Evolutionary conservation across 345 rosid genomes (phyloP), one percentile per base, ranked within the genome.

Genomic region (Abelmoschus esculentus): DNA sequence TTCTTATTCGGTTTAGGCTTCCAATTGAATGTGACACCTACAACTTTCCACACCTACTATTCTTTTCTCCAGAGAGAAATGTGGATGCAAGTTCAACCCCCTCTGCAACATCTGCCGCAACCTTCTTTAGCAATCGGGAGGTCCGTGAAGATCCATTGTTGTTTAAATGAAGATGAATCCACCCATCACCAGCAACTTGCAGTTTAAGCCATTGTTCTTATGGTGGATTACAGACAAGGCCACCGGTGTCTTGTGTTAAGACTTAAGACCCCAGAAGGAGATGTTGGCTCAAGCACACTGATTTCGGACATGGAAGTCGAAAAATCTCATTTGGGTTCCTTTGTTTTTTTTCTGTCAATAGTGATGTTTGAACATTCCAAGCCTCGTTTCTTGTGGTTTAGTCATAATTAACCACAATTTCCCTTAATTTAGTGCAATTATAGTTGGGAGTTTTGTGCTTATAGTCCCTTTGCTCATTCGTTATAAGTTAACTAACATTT

Each of bases 1-100:
- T 87, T 87, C 74, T 78, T 89, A 55, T 89, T 89, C 46, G 89
- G 88, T 18, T 67, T 87, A 62, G 87, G 87, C 2, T 89, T 89
- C 83, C 75, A 85, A 58, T 77, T 90, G 74, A 86, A 87, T 36
- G 89, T 90, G 75, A 81, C 88, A 53, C 86, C 86, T 36, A 59
- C 82, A 29, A 80, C 86, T 10, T 87, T 80, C 70, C 78, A 85
- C 69, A 77, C 78, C 18, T 89, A 89, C 56, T 84, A 79, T 63
- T 72, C 76, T 66, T 75, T 80, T 76, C 90, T 89, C 26, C 85
- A 80, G 18, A 81, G 71, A 40, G 85, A 89, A 61, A 76, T 84
- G 83, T 58, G 74, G 72, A 55, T 76, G 47, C 81, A 57, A 26
- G 28, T 28, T 57, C 61, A 82, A 70, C 74, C 85, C 44, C 80